phyloP scores from a whole-genome alignment of 768 basidiomycete genomes.

The Psilocybe azurescens region DNA sequence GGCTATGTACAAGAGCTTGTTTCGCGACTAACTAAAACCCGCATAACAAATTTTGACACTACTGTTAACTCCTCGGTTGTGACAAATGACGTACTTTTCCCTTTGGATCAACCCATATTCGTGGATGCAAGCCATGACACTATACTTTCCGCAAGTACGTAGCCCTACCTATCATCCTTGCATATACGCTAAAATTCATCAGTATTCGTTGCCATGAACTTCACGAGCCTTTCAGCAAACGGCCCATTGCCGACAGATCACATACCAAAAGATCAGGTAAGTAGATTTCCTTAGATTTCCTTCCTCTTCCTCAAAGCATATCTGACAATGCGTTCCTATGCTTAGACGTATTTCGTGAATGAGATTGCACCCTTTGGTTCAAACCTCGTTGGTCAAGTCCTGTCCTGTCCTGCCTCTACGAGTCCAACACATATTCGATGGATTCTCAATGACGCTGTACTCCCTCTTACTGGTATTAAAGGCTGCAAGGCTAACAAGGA shows the following conservation, averaged over 20 bases:
- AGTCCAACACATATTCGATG: slow-evolving; percentile 59
- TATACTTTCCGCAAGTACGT: slow-evolving; percentile 66
- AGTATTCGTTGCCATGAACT: slow-evolving; percentile 77
- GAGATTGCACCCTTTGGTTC: slow-evolving; percentile 40
- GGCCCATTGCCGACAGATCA: slow-evolving; percentile 70
- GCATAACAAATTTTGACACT: slow-evolving; percentile 55
- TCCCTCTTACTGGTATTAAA: slow-evolving; percentile 67
- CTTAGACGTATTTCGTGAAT: slow-evolving; percentile 35
- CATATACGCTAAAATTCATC: slow-evolving; percentile 15
- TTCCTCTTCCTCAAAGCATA: too few species aligned
- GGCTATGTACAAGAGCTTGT: slow-evolving; percentile 76
- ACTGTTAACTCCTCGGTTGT: slow-evolving; percentile 75
- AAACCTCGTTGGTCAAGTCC: slow-evolving; percentile 52
- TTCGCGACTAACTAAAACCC: slow-evolving; percentile 70
- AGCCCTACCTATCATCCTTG: background rate
- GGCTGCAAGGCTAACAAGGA: slow-evolving; percentile 61
- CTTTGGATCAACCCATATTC: slow-evolving; percentile 61
- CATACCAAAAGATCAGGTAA: slow-evolving; percentile 56
- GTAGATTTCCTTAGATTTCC: too few species aligned
- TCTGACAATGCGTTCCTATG: too few species aligned
- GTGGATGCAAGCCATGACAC: slow-evolving; percentile 84
- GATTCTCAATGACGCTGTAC: slow-evolving; percentile 76
- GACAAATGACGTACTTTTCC: slow-evolving; percentile 55
- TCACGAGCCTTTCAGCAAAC: slow-evolving; percentile 61
- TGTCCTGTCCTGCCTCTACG: slow-evolving; percentile 37